Conservation (phyloP, 1,284 basidiomycete species). For the Phaffia rhodozyma region DNA sequence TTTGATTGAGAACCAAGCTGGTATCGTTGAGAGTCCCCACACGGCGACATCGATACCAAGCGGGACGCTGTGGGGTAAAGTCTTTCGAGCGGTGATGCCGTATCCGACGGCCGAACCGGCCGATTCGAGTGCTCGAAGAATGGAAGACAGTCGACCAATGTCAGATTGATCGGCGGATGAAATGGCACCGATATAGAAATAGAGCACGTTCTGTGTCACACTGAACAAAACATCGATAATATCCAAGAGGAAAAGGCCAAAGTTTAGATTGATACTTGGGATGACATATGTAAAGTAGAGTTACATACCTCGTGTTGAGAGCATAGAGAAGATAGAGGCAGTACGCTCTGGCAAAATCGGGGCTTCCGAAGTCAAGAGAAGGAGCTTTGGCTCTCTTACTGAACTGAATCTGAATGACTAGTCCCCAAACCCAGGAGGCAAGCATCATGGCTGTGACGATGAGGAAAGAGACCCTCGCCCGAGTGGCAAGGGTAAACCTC, state of each 20-base stretch:
- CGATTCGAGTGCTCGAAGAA: conserved; percentile 27
- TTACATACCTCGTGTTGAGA: not conserved
- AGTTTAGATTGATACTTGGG: not conserved
- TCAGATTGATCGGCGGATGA: conserved; percentile 22
- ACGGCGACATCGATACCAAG: conserved; percentile 27
- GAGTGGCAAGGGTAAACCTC: conserved; percentile 23
- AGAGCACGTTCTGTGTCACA: conserved; percentile 25
- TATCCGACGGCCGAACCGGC: conserved; percentile 29
- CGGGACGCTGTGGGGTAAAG: conserved; percentile 26
- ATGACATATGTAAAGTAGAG: not conserved
- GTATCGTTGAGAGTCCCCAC: conserved; percentile 23
- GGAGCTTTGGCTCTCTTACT: conserved; percentile 3
- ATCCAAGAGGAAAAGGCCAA: not conserved
- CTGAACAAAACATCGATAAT: not conserved
- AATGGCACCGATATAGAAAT: conserved; percentile 25
- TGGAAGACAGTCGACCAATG: conserved; percentile 26
- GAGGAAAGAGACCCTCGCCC: conserved; percentile 24
- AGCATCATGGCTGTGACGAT: conserved; percentile 24
- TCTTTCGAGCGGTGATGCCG: conserved; percentile 26
- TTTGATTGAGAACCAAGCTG: conserved; percentile 27
- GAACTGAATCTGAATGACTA: conserved; percentile 24
- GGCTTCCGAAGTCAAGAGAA: conserved; percentile 26
- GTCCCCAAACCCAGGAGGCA: conserved; percentile 30
- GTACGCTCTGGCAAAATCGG: conserved; percentile 24
- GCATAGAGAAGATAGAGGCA: conserved; percentile 22